These are phyloP conservation scores for Picochlorum sp. DNA, from an alignment of 139 green algal genomes.

Conservation along the genomic window DNA sequence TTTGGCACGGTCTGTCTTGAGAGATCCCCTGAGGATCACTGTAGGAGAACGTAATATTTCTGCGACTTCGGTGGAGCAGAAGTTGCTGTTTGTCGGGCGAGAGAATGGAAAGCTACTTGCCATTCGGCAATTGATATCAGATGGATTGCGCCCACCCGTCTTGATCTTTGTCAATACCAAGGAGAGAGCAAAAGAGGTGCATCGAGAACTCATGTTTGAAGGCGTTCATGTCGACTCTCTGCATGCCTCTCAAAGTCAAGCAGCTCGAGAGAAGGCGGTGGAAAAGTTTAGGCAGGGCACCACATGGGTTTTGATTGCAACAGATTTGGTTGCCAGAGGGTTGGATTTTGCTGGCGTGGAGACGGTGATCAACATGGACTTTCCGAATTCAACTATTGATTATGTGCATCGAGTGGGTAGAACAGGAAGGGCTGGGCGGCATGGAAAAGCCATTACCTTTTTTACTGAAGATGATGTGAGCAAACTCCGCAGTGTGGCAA, in stretches of 20 bases:
- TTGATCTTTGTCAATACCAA: constrained; percentile 89
- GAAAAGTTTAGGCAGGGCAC: constrained; percentile 62
- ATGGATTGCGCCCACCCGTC: constrained; percentile 71
- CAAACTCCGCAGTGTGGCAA: constrained; percentile 63
- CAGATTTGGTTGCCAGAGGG: constrained; percentile 79
- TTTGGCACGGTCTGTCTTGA: constrained; percentile 73
- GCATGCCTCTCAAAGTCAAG: constrained; percentile 57
- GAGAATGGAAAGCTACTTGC: constrained; percentile 89
- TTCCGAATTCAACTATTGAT: constrained; percentile 65
- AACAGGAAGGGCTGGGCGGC: constrained; percentile 55
- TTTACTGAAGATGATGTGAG: constrained; percentile 72
- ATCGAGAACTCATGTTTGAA: constrained; percentile 80
- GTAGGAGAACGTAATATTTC: constrained; percentile 66
- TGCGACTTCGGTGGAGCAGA: constrained; percentile 63
- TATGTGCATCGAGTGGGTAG: constrained; percentile 90
- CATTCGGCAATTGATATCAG: constrained; percentile 75
- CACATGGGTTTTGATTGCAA: constrained; percentile 89
- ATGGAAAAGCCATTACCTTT: constrained; percentile 69
- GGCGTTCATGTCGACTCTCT: constrained; percentile 77
- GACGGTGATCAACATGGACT: constrained; percentile 96
- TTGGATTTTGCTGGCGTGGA: constrained; percentile 80
- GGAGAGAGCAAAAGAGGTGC: constrained; percentile 68
- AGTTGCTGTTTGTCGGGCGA: constrained; percentile 81
- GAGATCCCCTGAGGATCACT: constrained; percentile 77
- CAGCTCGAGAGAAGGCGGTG: constrained; percentile 53